phyloP scores from a whole-genome alignment of 2,329 filamentous ascomycete genomes.

The Amauroascus niger region DNA sequence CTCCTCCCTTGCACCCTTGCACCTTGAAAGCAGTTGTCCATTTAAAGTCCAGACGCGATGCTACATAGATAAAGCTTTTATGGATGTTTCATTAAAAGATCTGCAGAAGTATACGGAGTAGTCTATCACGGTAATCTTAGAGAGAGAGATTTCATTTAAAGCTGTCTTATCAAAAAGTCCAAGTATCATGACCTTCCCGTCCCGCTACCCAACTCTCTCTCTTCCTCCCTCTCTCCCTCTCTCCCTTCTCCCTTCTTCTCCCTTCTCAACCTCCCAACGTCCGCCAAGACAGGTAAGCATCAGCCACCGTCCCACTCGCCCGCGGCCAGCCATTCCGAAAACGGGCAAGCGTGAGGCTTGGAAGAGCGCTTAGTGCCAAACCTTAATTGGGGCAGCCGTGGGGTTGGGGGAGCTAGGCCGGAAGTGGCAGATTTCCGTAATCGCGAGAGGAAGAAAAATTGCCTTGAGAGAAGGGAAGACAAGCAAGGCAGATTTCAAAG shows the following conservation, averaged over 20 bases:
- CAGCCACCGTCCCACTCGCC: not conserved
- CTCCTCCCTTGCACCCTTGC: not conserved
- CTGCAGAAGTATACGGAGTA: no score
- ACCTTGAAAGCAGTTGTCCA: not conserved
- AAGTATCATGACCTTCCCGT: no score
- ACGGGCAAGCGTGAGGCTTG: not conserved
- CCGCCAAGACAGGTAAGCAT: not conserved
- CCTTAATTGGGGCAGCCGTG: not conserved
- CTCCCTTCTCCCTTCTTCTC: no score
- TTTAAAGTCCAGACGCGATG: not conserved
- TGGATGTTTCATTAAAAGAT: not conserved
- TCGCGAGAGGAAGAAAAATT: no score
- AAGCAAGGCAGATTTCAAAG: no score
- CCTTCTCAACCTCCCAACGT: no score
- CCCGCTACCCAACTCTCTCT: no score
- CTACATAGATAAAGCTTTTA: not conserved
- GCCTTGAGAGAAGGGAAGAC: no score
- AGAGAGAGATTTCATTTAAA: no score
- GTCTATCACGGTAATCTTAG: no score
- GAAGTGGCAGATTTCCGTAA: not conserved
- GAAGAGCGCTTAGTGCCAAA: not conserved
- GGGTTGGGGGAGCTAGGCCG: not conserved
- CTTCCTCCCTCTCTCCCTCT: no score
- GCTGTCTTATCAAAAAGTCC: no score
- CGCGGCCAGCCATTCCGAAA: conserved; percentile 1